These are phyloP conservation scores for Leccinellum luteum DNA, from an alignment of 768 basidiomycete species.

Conservation along the genomic window DNA sequence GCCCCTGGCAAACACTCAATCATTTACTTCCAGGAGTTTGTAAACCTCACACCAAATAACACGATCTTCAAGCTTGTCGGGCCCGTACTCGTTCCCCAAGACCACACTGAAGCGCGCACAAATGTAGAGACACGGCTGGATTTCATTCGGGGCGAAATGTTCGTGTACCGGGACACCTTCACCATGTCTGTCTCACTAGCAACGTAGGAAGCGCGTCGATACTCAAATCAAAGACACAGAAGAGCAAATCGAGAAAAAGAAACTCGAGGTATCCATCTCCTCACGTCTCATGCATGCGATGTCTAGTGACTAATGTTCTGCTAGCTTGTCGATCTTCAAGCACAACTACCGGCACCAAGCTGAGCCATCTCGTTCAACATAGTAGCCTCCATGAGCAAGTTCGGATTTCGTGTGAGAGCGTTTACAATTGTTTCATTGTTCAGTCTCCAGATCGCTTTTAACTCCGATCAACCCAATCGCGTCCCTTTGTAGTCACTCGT, in stretches of 20 bases:
- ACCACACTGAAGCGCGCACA: slow-evolving; percentile 77
- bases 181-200: slow-evolving; percentile 6
- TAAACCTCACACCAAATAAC: slow-evolving; percentile 67
- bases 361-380: not conserved
- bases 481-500: not conserved
- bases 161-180: slow-evolving; percentile 20
- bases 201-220: slow-evolving; percentile 73
- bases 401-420: not conserved
- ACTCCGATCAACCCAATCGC: not conserved
- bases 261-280: slow-evolving; percentile 68
- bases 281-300: not conserved
- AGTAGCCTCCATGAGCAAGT: not conserved
- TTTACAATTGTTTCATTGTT: not conserved
- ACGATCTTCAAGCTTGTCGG: slow-evolving; percentile 89
- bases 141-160: slow-evolving; percentile 90
- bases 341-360: slow-evolving; percentile 42
- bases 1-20: not conserved
- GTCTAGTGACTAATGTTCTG: slow-evolving; percentile 13
- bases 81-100: slow-evolving; percentile 87
- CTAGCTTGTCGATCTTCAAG: slow-evolving; percentile 68
- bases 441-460: not conserved
- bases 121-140: slow-evolving; percentile 90
- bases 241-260: slow-evolving; percentile 76
- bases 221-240: slow-evolving; percentile 76
- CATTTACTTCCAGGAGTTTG: slow-evolving; percentile 67